These are phyloP conservation scores for Bipolaris cookei DNA, from an alignment of 2,329 filamentous ascomycete genomes.

Conservation along the genomic window DNA sequence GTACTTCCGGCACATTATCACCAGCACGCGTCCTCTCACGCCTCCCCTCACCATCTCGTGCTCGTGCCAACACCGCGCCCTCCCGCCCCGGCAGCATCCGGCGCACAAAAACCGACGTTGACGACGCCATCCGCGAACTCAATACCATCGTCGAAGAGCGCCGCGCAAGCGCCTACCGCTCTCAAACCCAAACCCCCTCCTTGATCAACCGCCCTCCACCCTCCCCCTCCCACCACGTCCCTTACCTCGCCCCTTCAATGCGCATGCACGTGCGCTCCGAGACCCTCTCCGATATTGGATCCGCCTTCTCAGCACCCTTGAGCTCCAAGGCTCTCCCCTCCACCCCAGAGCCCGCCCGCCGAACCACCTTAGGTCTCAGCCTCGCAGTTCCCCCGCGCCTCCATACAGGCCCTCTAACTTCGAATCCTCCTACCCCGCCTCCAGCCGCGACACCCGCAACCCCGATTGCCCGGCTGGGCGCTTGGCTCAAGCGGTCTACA, in stretches of 20 bases:
- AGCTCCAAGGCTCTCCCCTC: constrained; percentile 35
- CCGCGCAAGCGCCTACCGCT: constrained; percentile 48
- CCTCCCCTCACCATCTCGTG: constrained; percentile 43
- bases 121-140: constrained; percentile 56
- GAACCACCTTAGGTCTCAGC: constrained; percentile 31
- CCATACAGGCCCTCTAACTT: constrained; percentile 39
- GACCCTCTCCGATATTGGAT: constrained; percentile 57
- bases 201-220: constrained; percentile 38
- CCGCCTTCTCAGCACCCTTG: constrained; percentile 53
- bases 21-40: constrained; percentile 38
- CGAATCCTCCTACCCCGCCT: constrained; percentile 46
- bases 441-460: constrained; percentile 44
- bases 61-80: constrained; percentile 45
- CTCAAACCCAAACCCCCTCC: constrained; percentile 35
- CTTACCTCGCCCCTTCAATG: constrained; percentile 56
- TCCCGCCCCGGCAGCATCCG: constrained; percentile 48
- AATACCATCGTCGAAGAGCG: constrained; percentile 58
- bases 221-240: constrained; percentile 51
- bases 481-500: constrained; percentile 46
- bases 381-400: constrained; percentile 31
- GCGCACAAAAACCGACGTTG: constrained; percentile 49
- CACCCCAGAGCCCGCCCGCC: constrained; percentile 21
- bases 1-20: constrained; percentile 32
- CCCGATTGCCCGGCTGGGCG: constrained; percentile 41
- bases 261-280: constrained; percentile 55